Percentiles rank a stretch among this genome's conserved stretches.
Evolutionary conservation across 768 basidiomycete genomes (phyloP).

Genomic region (Panaeolus papilionaceus): DNA sequence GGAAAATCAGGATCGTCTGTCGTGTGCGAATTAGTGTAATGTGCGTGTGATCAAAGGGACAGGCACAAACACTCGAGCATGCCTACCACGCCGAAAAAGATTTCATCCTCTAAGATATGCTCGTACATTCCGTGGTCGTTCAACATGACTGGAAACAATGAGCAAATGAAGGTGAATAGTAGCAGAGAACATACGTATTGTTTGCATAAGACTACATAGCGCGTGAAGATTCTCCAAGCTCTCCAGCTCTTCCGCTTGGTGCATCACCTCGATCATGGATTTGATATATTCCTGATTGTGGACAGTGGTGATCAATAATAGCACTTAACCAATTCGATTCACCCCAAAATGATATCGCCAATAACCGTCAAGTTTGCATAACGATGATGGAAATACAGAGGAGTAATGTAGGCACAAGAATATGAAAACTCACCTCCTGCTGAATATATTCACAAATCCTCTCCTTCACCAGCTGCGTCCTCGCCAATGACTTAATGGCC

Average conservation of each 20-base stretch:
- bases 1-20: slow-evolving; percentile 98
- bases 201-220: slow-evolving; percentile 91
- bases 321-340: slow-evolving; percentile 16
- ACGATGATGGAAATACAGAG: slow-evolving; percentile 18
- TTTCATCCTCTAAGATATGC: slow-evolving; percentile 90
- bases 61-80: slow-evolving; percentile 92
- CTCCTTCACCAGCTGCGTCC: slow-evolving; percentile 78
- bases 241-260: slow-evolving; percentile 93
- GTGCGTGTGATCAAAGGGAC: slow-evolving; percentile 21
- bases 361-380: slow-evolving; percentile 4
- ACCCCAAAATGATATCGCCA: slow-evolving; percentile 1
- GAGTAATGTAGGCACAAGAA: slow-evolving; percentile 16
- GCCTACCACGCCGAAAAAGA: slow-evolving; percentile 92
- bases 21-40: slow-evolving; percentile 16
- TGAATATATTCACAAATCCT: slow-evolving; percentile 91
- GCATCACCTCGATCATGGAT: slow-evolving; percentile 81
- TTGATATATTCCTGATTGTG: slow-evolving; percentile 81
- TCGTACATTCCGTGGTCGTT: slow-evolving; percentile 97
- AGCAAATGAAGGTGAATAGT: neutral
- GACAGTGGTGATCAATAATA: slow-evolving; percentile 18
- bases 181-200: slow-evolving; percentile 67
- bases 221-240: slow-evolving; percentile 90
- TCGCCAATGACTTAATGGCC: slow-evolving; percentile 75
- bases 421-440: slow-evolving; percentile 64
- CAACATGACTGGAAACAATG: slow-evolving; percentile 71